Evolutionary conservation across 1,284 basidiomycete genomes (phyloP), one percentile per base, ranked within the genome.

Genomic region (Athelia psychrophila): DNA sequence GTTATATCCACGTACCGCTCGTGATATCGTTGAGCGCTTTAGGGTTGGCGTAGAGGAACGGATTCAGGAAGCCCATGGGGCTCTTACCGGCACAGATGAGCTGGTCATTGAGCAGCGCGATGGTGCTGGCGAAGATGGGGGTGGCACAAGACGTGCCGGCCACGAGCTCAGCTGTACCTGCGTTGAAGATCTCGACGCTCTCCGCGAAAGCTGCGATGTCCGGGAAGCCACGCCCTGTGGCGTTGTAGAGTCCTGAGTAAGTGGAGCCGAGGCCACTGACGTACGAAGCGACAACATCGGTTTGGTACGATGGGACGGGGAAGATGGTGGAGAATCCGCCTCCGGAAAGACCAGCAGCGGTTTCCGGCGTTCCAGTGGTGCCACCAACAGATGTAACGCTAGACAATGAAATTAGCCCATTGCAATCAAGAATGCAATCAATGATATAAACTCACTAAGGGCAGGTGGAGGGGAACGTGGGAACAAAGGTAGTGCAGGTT

Each of bases 51-150:
- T 81, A 80, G 36, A 81, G 60, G 51, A 75, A 67, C 5, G 78
- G 78, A 64, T 80, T 80, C 19, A 80, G 52, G 68, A 76, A 81
- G 3, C 79, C 79, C 3, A 80, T 65, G 64, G 65, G 54, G 8
- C 62, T 57, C 55, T 76, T 74, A 16, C 78, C 76, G 15, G 61
- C 51, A 1, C 66, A 57, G 38, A 80, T 59, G n/a, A 75, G 74
- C n/a, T 72, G 71, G 55, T 81, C 80, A 62, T 84, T 84, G 25
- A 85, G 63, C 60, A 83, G 67, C 0, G 79, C 71, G 45, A 85
- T 65, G 51, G 84, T 70, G 10, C 73, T 66, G 10, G 74, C 74
- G 54, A 82, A 69, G 3, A 78, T 74, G 1, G 83, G 83, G 10
- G 76, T 59, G 3, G 80, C 74, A 1, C 79, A 79, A 22, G 78